A percentile compares a stretch with the other conserved stretches of the same genome.
These are phyloP conservation scores for Acer negundo DNA, from an alignment of 345 rosid genomes.

Conservation along the genomic window DNA sequence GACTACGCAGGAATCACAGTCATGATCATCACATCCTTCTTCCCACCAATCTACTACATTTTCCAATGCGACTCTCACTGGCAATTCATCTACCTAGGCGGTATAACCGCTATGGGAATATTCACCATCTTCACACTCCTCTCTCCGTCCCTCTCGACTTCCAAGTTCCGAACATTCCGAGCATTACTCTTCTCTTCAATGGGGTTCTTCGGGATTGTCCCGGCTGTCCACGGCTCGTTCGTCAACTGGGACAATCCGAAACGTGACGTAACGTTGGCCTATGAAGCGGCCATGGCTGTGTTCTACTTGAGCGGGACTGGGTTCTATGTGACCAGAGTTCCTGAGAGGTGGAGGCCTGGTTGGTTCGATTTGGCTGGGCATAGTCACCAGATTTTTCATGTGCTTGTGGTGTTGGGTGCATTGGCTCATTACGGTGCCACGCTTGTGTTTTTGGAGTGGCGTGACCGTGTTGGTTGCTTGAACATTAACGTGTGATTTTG, in stretches of 20 bases:
- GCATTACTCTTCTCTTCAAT: conserved; percentile 73
- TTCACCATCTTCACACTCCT: conserved; percentile 73
- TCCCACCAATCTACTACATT: conserved; percentile 85
- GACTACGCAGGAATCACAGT: conserved; percentile 74
- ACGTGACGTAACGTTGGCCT: conserved; percentile 50
- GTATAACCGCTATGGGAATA: conserved; percentile 70
- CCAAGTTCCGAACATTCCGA: conserved; percentile 59
- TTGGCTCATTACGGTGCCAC: conserved; percentile 90
- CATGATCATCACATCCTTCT: conserved; percentile 94
- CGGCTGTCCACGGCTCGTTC: conserved; percentile 57
- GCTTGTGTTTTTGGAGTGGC: conserved; percentile 75
- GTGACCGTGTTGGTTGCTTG: conserved; percentile 57
- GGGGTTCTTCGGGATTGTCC: conserved; percentile 78
- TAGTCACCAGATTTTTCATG: conserved; percentile 91
- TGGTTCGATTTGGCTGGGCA: conserved; percentile 86
- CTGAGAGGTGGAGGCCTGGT: conserved; percentile 83
- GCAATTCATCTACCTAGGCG: conserved; percentile 74
- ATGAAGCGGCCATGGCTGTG: conserved; percentile 75
- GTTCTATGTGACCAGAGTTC: conserved; percentile 71
- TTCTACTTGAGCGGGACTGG: conserved; percentile 74
- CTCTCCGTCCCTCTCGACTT: conserved; percentile 60
- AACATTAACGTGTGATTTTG: neutral
- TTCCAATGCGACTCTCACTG: conserved; percentile 80
- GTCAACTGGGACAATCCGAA: conserved; percentile 82
- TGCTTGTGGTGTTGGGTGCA: conserved; percentile 84